Base-by-base conservation (phyloP, 805 yeast species). In the Kodamaea kaohsiungensis region DNA sequence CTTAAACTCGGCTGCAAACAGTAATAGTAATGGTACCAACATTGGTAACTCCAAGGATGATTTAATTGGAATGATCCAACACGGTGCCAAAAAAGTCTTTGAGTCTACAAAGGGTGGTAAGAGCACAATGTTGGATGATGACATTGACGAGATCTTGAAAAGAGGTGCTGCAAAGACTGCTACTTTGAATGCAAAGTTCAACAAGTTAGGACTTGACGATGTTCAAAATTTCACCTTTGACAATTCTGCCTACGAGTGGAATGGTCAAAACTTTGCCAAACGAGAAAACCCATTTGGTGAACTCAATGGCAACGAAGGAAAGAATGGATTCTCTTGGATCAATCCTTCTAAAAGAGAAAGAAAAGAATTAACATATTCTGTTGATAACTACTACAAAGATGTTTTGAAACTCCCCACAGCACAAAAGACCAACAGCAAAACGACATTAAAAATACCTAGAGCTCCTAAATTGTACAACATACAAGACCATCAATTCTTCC, bases 181-280 rank as follows among this genome's bases (percentile, higher is more conserved):
- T 22, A 81, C 81, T 48, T 74, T 95, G 58, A 91, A 91, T 66
- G 87, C 86, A 13, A 90, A 90, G 67, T 95, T 88, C 69, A 86
- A 91, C 53, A 82, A 88, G 49, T 78, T 95, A 35, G 98, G 98
- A 8, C 75, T 95, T 27, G 98, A 95, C 68, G 99, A 95, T 65
- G 76, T 95, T 49, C 98, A 93, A 66, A 90, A 89, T 65, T 92
- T 92, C 64, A 87, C 95, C 9, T 87, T 91, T 7, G 96, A 91
- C 59, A 87, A 87, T 19, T 86, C 91, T 0, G 95, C 97, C 0
- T 93, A 93, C 69, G 97, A 92, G 70, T 93, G 99, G 99, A 91
- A 95, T 65, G 99, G 99, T 15, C 81, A 87, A 61, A 87, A 88
- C 62, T 88, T 87, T 67, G 91, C 93, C 56, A 83, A 84, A 61